Percentiles rank a stretch among this genome's conserved stretches.
Conservation (phyloP, 129 eudicot species). For the Deinandra increscens region DNA sequence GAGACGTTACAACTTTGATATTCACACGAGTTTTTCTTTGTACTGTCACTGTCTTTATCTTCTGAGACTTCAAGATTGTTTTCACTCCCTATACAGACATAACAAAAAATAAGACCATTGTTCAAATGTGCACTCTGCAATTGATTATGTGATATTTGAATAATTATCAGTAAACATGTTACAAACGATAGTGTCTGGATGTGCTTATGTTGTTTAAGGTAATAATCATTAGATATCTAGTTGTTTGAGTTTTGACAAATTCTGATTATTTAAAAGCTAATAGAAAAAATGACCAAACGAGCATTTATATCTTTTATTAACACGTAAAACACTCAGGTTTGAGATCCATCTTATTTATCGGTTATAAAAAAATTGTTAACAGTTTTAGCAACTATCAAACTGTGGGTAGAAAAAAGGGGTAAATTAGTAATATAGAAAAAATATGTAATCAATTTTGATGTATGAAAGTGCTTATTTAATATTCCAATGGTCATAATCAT, state of each 20-base stretch:
- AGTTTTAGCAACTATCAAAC: neutral
- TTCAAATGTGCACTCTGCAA: neutral
- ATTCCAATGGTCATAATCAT: neutral
- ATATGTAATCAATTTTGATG: neutral
- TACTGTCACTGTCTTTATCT: slow-evolving; percentile 32
- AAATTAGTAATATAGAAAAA: neutral
- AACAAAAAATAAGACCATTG: neutral
- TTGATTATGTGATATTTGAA: neutral
- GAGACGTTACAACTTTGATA: slow-evolving; percentile 69
- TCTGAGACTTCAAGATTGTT: slow-evolving; percentile 39
- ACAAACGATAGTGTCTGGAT: neutral
- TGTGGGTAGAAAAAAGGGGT: neutral
- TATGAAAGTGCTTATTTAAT: neutral
- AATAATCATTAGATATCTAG: neutral
- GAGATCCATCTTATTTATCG: neutral
- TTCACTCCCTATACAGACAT: slow-evolving; percentile 47
- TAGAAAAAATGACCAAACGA: neutral
- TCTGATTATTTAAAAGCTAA: neutral
- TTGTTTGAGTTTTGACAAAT: slow-evolving; percentile 1
- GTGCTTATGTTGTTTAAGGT: neutral
- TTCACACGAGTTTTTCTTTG: slow-evolving; percentile 44
- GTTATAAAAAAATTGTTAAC: neutral
- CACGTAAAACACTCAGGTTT: neutral
- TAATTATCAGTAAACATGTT: neutral
- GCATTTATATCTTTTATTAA: neutral